Conservation (phyloP, 352 stramenopile species). For the Thalassiosira mediterranea region DNA sequence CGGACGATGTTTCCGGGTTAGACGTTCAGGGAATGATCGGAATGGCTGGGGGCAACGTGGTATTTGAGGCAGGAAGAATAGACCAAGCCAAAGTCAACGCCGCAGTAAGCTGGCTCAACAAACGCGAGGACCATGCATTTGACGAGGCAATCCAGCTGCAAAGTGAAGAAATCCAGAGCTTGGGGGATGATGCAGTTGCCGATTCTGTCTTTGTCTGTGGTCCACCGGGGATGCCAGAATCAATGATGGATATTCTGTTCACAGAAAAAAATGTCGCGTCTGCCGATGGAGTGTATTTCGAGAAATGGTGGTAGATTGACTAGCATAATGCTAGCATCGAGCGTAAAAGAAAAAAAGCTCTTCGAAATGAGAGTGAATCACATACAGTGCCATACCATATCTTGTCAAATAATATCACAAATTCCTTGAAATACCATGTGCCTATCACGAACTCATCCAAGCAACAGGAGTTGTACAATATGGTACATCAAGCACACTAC, state of each 20-base stretch:
- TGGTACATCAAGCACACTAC: too few relatives aligned
- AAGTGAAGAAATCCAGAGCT: not conserved
- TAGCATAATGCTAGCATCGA: too few relatives aligned
- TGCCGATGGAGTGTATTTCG: slow-evolving; percentile 44
- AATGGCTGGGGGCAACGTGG: slow-evolving; percentile 1
- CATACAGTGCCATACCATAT: too few relatives aligned
- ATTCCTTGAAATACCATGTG: too few relatives aligned
- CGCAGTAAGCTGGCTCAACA: slow-evolving; percentile 21
- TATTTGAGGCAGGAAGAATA: slow-evolving; percentile 28
- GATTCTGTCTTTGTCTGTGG: slow-evolving; percentile 53
- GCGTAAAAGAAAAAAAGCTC: too few relatives aligned
- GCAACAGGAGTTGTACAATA: too few relatives aligned
- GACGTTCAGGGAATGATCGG: not conserved
- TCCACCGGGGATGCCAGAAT: slow-evolving; percentile 51
- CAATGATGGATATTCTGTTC: slow-evolving; percentile 26
- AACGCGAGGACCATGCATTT: not conserved
- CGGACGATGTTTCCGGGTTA: not conserved
- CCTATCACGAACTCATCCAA: too few relatives aligned
- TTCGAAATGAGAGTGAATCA: too few relatives aligned
- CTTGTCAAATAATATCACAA: too few relatives aligned
- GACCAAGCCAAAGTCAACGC: slow-evolving; percentile 30
- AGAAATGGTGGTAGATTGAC: slow-evolving; percentile 62
- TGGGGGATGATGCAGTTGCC: not conserved
- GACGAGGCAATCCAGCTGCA: not conserved
- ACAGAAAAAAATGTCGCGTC: slow-evolving; percentile 1